Conservation (phyloP, 768 basidiomycete species). For the Suillus ampliporus region DNA sequence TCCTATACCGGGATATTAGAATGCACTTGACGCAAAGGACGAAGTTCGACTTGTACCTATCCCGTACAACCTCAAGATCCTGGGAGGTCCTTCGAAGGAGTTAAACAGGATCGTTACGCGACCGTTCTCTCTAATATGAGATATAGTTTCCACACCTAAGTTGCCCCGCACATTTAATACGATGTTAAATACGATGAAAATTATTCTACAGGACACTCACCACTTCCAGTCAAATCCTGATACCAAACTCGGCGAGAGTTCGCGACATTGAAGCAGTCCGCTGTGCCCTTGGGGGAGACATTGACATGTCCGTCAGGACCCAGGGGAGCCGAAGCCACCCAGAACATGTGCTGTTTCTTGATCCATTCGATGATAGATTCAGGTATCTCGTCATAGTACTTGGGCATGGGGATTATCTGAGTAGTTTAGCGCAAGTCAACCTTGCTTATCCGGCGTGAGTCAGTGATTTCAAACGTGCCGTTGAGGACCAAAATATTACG, state of each 20-base stretch:
- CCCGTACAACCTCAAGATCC: constrained; percentile 63
- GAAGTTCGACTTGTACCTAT: constrained; percentile 43
- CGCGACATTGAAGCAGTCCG: constrained; percentile 65
- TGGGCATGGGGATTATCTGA: constrained; percentile 38
- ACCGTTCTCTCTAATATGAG: constrained; percentile 67
- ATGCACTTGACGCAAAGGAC: neutral
- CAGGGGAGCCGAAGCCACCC: constrained; percentile 73
- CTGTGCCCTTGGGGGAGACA: constrained; percentile 71
- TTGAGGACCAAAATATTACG: neutral
- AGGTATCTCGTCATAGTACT: constrained; percentile 65
- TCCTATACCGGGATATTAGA: constrained; percentile 43
- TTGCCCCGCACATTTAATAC: neutral
- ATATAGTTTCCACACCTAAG: constrained; percentile 68
- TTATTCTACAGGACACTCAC: constrained; percentile 35
- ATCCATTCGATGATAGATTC: constrained; percentile 62
- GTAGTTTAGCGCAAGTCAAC: neutral
- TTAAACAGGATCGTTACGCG: constrained; percentile 67
- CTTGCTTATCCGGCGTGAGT: too few relatives aligned
- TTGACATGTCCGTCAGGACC: constrained; percentile 63
- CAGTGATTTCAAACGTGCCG: neutral
- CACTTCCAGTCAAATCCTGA: constrained; percentile 73
- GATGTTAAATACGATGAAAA: neutral
- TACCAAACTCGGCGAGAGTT: constrained; percentile 69
- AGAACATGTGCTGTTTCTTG: constrained; percentile 67
- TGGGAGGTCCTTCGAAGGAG: constrained; percentile 66